Evolutionary conservation across 2,329 filamentous ascomycete species (phyloP).

Genomic region (Colletotrichum tanaceti): DNA sequence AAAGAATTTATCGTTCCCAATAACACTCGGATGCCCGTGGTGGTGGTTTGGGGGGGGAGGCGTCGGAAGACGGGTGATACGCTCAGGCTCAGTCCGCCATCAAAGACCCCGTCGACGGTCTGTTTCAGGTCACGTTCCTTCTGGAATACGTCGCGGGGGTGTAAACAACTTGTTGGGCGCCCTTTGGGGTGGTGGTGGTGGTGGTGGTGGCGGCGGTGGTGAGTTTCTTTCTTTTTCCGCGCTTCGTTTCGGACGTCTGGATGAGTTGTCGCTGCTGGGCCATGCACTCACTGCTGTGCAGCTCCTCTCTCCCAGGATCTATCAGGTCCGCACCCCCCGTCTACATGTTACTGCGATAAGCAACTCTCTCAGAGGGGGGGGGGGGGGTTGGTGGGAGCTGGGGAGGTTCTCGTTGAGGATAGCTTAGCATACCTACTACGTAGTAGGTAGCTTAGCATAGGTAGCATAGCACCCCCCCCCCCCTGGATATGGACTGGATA

Average conservation of each 20-base stretch:
- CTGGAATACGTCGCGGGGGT: constrained; percentile 15
- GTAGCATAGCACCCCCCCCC: constrained; percentile 24
- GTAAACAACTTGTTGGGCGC: too few relatives aligned
- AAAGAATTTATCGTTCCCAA: background rate
- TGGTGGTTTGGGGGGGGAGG: too few relatives aligned
- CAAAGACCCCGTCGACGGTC: constrained; percentile 11
- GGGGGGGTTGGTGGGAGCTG: too few relatives aligned
- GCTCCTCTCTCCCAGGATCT: too few relatives aligned
- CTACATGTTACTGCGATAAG: too few relatives aligned
- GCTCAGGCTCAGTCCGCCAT: constrained; percentile 27
- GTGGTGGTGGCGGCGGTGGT: too few relatives aligned
- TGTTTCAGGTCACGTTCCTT: constrained; percentile 37
- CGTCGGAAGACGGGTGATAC: background rate
- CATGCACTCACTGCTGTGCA: too few relatives aligned
- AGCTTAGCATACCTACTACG: constrained; percentile 25
- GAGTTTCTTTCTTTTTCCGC: background rate
- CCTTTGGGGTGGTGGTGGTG: too few relatives aligned
- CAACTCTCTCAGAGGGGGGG: too few relatives aligned
- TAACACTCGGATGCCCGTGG: background rate
- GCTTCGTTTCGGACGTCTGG: background rate
- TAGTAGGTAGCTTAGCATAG: too few relatives aligned
- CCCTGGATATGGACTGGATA: background rate
- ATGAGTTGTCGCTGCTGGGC: background rate
- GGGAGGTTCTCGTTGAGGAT: constrained; percentile 5
- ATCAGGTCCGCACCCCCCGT: too few relatives aligned